These are phyloP conservation scores for Globisporangium irregulare DNA, from an alignment of 352 stramenopile genomes.

Conservation along the genomic window DNA sequence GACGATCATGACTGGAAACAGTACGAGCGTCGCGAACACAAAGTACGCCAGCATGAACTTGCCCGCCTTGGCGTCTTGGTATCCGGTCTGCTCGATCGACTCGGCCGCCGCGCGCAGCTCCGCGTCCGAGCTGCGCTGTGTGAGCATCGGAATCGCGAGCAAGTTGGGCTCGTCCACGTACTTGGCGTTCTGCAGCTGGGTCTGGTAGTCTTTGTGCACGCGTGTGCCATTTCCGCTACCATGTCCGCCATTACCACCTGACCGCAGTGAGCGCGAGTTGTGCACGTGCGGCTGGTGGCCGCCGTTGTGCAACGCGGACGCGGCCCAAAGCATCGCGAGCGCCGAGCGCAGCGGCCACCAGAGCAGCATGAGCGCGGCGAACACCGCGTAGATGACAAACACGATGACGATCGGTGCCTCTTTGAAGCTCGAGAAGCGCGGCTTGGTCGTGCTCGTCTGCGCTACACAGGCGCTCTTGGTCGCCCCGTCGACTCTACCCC, in stretches of 20 bases:
- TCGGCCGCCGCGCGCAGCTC: slow-evolving; percentile 15
- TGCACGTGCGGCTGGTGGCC: background rate
- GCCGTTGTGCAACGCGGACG: slow-evolving; percentile 5
- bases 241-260: background rate
- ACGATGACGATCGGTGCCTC: slow-evolving; percentile 16
- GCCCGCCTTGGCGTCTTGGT: slow-evolving; percentile 17
- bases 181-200: background rate
- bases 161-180: slow-evolving; percentile 15
- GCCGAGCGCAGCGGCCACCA: slow-evolving; percentile 16
- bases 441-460: background rate
- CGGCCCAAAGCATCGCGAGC: slow-evolving; percentile 12
- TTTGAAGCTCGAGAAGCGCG: slow-evolving; percentile 15
- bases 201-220: background rate
- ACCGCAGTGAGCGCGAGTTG: background rate
- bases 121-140: slow-evolving; percentile 10
- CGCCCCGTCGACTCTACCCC: slow-evolving; percentile 4
- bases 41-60: slow-evolving; percentile 15
- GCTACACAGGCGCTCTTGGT: slow-evolving; percentile 15
- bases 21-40: slow-evolving; percentile 12
- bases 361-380: slow-evolving; percentile 9
- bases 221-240: background rate
- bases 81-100: slow-evolving; percentile 17
- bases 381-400: slow-evolving; percentile 16
- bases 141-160: slow-evolving; percentile 18
- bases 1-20: slow-evolving; percentile 18